Conservation (phyloP, 2,329 filamentous ascomycete species). For the Lachnellula hyalina region DNA sequence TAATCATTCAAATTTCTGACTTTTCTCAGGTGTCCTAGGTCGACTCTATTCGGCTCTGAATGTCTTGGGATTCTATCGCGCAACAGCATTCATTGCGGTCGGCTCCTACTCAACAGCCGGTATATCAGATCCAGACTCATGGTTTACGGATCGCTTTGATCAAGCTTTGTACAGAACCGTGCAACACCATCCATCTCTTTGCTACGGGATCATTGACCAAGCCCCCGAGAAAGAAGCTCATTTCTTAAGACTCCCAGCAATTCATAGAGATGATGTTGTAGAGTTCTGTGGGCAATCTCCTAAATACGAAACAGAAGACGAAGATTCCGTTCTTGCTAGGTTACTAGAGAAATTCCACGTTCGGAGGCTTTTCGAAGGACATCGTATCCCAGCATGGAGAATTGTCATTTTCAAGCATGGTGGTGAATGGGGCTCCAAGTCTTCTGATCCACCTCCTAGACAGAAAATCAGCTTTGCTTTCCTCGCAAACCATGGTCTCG, state of each 20-base stretch:
- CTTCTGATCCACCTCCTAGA: not conserved
- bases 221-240: conserved; percentile 1
- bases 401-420: conserved; percentile 6
- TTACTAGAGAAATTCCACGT: conserved; percentile 4
- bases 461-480: conserved; percentile 2
- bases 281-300: not conserved
- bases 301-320: not conserved
- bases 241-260: conserved; percentile 3
- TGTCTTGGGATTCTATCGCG: not conserved
- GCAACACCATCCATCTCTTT: conserved; percentile 9
- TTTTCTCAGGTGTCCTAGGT: not conserved
- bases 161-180: conserved; percentile 3
- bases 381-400: conserved; percentile 8
- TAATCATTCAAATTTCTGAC: not conserved
- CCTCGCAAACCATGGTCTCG: not conserved
- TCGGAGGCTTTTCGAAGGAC: not conserved
- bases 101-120: not conserved
- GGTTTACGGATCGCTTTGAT: not conserved
- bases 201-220: conserved; percentile 9
- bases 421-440: not conserved
- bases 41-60: not conserved
- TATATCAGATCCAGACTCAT: not conserved
- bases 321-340: not conserved
- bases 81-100: not conserved
- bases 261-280: conserved; percentile 6